Evolutionary conservation across 2,329 filamentous ascomycete species (phyloP).

Genomic region (Colletotrichum eleusines): DNA sequence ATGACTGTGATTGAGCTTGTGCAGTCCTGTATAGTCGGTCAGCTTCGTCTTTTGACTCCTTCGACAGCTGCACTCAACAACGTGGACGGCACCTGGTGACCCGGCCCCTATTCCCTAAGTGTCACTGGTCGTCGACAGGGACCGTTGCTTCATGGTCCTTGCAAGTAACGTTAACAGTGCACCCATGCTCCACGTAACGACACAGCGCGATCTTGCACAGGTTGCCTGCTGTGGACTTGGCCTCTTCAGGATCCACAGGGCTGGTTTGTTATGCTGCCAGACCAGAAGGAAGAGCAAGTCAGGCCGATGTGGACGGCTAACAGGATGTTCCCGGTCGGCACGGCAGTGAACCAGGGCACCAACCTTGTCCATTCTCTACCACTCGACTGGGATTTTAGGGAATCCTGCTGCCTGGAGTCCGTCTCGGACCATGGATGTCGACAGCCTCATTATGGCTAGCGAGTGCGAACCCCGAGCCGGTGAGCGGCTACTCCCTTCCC

Average conservation of each 20-base stretch:
- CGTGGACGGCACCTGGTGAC: neutral
- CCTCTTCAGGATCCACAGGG: neutral
- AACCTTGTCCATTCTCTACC: slow-evolving; percentile 7
- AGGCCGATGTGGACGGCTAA: slow-evolving; percentile 1
- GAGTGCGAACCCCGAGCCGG: slow-evolving; percentile 7
- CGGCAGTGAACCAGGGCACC: slow-evolving; percentile 31
- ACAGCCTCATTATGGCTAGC: slow-evolving; percentile 1
- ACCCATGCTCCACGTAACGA: neutral
- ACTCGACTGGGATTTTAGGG: slow-evolving; percentile 6
- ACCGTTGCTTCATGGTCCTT: slow-evolving; percentile 32
- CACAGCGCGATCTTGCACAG: neutral
- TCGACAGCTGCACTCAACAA: neutral
- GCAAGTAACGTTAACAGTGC: slow-evolving; percentile 7
- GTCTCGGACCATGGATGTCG: neutral
- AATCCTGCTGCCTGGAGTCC: slow-evolving; percentile 39
- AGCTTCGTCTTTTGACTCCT: neutral
- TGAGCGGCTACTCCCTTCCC: slow-evolving; percentile 4
- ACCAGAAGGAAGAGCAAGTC: neutral
- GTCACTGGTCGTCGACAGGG: slow-evolving; percentile 13
- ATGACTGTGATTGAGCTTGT: neutral
- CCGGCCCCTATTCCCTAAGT: slow-evolving; percentile 9
- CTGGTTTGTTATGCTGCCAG: slow-evolving; percentile 3
- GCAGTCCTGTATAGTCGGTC: neutral
- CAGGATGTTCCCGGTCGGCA: slow-evolving; percentile 27
- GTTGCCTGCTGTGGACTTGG: neutral